Evolutionary conservation across 2,329 filamentous ascomycete species (phyloP).

Genomic region (Allantophomopsis lycopodina): DNA sequence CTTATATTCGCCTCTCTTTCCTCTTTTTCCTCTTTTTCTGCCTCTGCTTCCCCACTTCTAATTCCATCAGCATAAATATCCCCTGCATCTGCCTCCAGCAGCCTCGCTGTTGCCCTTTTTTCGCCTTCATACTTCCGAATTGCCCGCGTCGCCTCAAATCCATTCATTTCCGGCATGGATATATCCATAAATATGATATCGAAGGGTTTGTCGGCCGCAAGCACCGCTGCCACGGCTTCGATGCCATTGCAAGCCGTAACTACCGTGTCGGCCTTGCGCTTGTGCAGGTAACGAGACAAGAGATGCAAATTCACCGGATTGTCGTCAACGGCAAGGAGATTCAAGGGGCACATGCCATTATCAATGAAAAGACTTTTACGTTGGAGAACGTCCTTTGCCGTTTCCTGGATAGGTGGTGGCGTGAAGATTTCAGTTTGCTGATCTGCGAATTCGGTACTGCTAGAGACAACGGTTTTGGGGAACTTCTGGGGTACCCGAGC

Average conservation of each 20-base stretch:
- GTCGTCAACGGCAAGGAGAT: slow-evolving; percentile 23
- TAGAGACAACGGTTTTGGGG: too few relatives aligned
- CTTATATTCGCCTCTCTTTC: not conserved
- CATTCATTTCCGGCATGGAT: slow-evolving; percentile 39
- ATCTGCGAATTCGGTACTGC: too few relatives aligned
- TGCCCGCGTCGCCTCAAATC: slow-evolving; percentile 29
- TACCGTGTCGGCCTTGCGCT: slow-evolving; percentile 21
- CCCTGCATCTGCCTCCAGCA: not conserved
- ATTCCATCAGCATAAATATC: not conserved
- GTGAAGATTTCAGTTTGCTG: slow-evolving; percentile 1
- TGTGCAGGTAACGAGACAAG: slow-evolving; percentile 19
- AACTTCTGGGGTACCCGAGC: too few relatives aligned
- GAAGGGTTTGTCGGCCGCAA: slow-evolving; percentile 13
- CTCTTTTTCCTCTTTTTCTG: not conserved
- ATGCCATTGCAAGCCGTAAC: slow-evolving; percentile 27
- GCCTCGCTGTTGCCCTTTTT: not conserved
- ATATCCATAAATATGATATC: slow-evolving; percentile 37
- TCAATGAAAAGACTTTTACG: not conserved
- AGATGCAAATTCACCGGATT: slow-evolving; percentile 25
- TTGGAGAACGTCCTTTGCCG: not conserved
- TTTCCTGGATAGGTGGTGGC: slow-evolving; percentile 8
- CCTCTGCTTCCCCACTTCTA: slow-evolving; percentile 14
- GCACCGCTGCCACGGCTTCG: slow-evolving; percentile 28
- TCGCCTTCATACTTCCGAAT: slow-evolving; percentile 31
- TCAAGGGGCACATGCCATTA: slow-evolving; percentile 1